These are phyloP conservation scores for Azolla pinnata DNA, from an alignment of 75 land plant species.

Conservation along the genomic window DNA sequence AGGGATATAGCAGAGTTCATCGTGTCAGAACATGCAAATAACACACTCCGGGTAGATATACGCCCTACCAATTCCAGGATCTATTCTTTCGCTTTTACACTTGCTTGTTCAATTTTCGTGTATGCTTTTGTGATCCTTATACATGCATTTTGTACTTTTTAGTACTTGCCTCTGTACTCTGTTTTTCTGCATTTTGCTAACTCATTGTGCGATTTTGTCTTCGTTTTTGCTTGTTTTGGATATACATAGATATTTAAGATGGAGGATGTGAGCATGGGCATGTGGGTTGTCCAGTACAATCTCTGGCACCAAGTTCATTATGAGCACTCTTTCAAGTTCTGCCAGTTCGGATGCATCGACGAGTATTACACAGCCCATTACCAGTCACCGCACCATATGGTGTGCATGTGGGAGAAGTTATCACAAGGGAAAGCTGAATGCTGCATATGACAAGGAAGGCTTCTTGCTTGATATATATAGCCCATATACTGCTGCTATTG, in stretches of 20 bases:
- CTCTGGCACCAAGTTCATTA: slow-evolving; percentile 27
- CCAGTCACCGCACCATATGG: slow-evolving; percentile 54
- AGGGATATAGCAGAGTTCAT: slow-evolving; percentile 45
- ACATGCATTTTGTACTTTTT: slow-evolving; percentile 6
- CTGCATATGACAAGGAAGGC: no score
- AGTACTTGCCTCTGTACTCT: neutral
- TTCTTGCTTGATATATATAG: no score
- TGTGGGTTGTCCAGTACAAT: slow-evolving; percentile 49
- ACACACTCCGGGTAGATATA: slow-evolving; percentile 35
- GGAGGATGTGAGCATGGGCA: slow-evolving; percentile 65
- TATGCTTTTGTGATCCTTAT: no score
- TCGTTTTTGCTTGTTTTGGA: no score
- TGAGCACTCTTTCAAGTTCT: slow-evolving; percentile 41
- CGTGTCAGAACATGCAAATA: slow-evolving; percentile 33
- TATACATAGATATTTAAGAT: slow-evolving; percentile 47
- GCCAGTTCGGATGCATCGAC: slow-evolving; percentile 46
- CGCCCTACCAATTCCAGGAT: neutral
- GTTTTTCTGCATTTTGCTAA: neutral
- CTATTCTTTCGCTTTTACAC: no score
- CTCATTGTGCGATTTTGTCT: no score
- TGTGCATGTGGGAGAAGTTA: slow-evolving; percentile 52
- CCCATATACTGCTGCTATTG: no score
- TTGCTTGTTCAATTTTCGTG: no score
- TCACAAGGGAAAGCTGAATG: slow-evolving; percentile 32
- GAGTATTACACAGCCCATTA: slow-evolving; percentile 50